These are phyloP conservation scores for Syncephalastrum sp. DNA, from an alignment of 371 early-diverging fungal genomes.

Conservation along the genomic window DNA sequence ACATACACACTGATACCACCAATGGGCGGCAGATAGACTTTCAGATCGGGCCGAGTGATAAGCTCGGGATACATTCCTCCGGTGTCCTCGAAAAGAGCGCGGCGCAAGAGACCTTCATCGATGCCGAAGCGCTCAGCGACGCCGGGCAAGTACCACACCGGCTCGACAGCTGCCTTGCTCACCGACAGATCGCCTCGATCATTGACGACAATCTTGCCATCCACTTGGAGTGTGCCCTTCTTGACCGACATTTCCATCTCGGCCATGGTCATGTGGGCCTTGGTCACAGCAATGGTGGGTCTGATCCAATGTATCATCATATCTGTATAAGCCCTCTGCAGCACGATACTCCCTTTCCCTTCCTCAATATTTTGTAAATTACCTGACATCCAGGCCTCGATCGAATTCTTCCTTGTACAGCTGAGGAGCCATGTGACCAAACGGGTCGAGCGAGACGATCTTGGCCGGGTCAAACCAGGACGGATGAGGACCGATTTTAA, in stretches of 20 bases:
- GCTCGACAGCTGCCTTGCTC: constrained; percentile 93
- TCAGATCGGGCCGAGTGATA: constrained; percentile 91
- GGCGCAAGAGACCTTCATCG: constrained; percentile 80
- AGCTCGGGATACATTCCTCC: constrained; percentile 97
- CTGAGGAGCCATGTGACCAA: constrained; percentile 78
- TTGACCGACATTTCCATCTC: constrained; percentile 84
- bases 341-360: too few species aligned
- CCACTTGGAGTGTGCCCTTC: constrained; percentile 64
- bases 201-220: constrained; percentile 83
- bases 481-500: constrained; percentile 79
- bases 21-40: constrained; percentile 94
- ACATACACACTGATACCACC: constrained; percentile 94
- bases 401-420: constrained; percentile 66
- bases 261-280: constrained; percentile 92
- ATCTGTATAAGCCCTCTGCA: neutral
- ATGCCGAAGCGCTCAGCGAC: constrained; percentile 90
- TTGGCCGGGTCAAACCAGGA: constrained; percentile 87
- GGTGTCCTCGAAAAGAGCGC: constrained; percentile 81
- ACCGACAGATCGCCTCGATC: constrained; percentile 84
- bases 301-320: constrained; percentile 14
- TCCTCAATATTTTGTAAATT: neutral
- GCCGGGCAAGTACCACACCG: constrained; percentile 96
- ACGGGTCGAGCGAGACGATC: constrained; percentile 95
- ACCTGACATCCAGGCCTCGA: constrained; percentile 80
- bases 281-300: constrained; percentile 93